Evolutionary conservation across 306 rosid species (phyloP), one percentile per base, ranked within the genome.

Genomic region (Lathyrus tuberosus): DNA sequence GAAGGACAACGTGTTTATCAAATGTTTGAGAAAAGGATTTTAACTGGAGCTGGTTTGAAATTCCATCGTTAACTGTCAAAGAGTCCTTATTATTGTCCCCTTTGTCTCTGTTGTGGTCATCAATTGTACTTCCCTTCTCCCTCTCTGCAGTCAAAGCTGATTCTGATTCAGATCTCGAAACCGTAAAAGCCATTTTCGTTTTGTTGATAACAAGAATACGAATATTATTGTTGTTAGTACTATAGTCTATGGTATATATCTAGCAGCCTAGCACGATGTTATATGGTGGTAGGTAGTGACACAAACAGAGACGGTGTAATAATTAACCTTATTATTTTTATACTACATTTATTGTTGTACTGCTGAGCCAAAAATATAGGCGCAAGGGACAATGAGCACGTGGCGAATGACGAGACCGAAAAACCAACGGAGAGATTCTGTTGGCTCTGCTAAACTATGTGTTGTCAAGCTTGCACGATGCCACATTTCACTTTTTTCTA

Each of bases 1-100:
- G 58, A 10, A 88, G 88, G 2, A 88, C 87, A 35, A 74, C 82
- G 11, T 84, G 56, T 84, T 82, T 90, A 77, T 86, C 86, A 74
- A 88, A 26, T 20, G 74, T 24, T 42, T 70, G 54, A 2, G 58
- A 60, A 47, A 81, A 38, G 41, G 92, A 68, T 71, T 84, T 90
- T 75, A 88, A 31, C 70, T 71, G 59, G 4, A 88, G 86, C 59
- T 86, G 73, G 40, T 82, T 88, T 15, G 92, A 83, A 65, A 90
- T 70, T 14, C 54, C 56, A 20, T 47, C 17, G 12, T 26, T 40
- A 20, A 56, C 62, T 22, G 6, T 26, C 38, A 3, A 73, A 14
- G 67, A 47, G 15, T 72, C 74, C 44, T 68, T 78, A 6, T 60
- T 56, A 24, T 62, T 81, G 7, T 69, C 66, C 35, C 35, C 16